phyloP scores from a whole-genome alignment of 2,329 filamentous ascomycete genomes.

The Diaporthe vexans region DNA sequence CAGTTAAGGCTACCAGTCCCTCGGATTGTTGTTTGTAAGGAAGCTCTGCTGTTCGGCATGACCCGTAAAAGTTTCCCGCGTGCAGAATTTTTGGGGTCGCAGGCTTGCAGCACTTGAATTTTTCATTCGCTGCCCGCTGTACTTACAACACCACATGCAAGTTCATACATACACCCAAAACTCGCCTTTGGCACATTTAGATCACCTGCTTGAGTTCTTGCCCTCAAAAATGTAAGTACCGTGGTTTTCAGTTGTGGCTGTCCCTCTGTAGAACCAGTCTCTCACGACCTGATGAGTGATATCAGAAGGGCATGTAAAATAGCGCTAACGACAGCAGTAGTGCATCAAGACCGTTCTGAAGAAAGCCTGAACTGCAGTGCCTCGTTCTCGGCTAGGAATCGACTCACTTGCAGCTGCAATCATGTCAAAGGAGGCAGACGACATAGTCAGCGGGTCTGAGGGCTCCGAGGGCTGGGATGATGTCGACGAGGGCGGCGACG shows the following conservation, averaged over 20 bases:
- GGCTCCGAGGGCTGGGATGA: constrained; percentile 53
- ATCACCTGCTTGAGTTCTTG: neutral
- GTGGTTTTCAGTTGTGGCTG: neutral
- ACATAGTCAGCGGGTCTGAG: constrained; percentile 52
- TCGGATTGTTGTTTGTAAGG: neutral
- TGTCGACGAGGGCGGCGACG: constrained; percentile 60
- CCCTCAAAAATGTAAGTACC: neutral
- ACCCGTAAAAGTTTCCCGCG: constrained; percentile 35
- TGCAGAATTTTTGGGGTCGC: constrained; percentile 40
- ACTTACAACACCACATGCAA: neutral
- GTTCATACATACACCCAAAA: constrained; percentile 34
- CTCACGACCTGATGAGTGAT: neutral
- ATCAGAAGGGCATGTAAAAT: neutral
- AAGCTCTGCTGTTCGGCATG: constrained; percentile 25
- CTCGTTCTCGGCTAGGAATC: too few species aligned
- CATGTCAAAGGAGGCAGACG: constrained; percentile 41
- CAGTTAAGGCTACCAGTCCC: neutral
- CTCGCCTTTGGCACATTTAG: neutral
- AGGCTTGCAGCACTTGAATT: constrained; percentile 38
- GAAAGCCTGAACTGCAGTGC: neutral
- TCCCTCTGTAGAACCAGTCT: neutral
- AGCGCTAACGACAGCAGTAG: constrained; percentile 18
- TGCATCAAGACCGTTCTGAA: neutral
- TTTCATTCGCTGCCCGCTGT: constrained; percentile 30
- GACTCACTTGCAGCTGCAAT: neutral